Base-by-base conservation (phyloP, 352 stramenopile species). In the Pythium phragmitis region DNA sequence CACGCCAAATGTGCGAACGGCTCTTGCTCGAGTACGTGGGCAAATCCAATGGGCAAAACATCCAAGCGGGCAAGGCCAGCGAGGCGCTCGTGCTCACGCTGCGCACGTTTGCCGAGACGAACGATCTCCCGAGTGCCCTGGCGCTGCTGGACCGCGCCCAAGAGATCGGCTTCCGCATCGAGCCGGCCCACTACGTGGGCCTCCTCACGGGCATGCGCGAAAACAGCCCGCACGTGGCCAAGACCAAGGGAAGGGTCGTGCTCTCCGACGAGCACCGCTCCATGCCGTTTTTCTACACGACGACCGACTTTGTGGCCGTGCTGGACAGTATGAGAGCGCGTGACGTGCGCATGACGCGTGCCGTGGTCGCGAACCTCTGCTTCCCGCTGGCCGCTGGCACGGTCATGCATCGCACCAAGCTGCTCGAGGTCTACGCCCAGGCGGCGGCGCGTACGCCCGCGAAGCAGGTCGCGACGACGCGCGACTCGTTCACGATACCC, bases 401-500 rank as follows among this genome's bases (percentile, higher is more conserved):
- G 63, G 87, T 87, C 62, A 68, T 78, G 41, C 80, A 89, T 62
- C 80, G 78, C 23, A 64, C 84, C 57, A 67, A 77, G 53, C 57
- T 89, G 41, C 68, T 89, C 16, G 78, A 89, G 39, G 76, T 73
- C 43, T 89, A 84, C 68, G 64, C 67, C 7, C 30, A 34, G 16
- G 53, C 55, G 3, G 17, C 34, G 2, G n/a, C 33, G 33, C 33
- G 6, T 2, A 11, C 33, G 1, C 33, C 5, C 6, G 33, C 33
- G 33, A 37, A 37, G 33, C 33, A 37, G 33, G 33, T 9, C 19
- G 41, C 48, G 19, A 57, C 63, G 12, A 58, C 65, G 2, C 63
- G 70, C 21, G 80, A 89, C 60, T 71, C 48, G 13, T 89, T 79
- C 67, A 47, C 77, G 36, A 72, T 87, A 37, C 76, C 76, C 28